These are phyloP conservation scores for Batrachochytrium dendrobatidis DNA, from an alignment of 371 early-diverging fungal species.

Conservation along the genomic window DNA sequence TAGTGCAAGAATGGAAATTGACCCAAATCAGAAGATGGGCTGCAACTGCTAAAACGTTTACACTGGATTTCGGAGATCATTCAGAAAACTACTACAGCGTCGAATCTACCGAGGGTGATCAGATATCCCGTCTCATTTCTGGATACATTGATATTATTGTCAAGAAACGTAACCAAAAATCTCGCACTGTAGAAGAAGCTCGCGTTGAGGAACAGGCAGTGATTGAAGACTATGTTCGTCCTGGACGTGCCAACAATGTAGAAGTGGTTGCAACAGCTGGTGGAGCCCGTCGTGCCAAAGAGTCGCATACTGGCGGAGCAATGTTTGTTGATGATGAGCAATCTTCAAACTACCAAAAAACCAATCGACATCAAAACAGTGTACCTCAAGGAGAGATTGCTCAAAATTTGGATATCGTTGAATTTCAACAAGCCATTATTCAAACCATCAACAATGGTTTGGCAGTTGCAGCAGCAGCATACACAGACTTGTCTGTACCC, in stretches of 20 bases:
- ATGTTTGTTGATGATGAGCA: slow-evolving; percentile 10
- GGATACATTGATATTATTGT: slow-evolving; percentile 58
- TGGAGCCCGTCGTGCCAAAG: slow-evolving; percentile 21
- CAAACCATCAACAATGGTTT: slow-evolving; percentile 33
- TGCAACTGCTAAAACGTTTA: slow-evolving; percentile 44
- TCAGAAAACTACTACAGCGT: slow-evolving; percentile 46
- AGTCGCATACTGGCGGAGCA: slow-evolving; percentile 10
- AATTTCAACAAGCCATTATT: slow-evolving; percentile 35
- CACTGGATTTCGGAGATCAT: slow-evolving; percentile 55
- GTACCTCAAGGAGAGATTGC: slow-evolving; percentile 6
- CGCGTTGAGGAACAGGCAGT: slow-evolving; percentile 38
- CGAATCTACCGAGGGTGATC: slow-evolving; percentile 48
- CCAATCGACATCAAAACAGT: background rate
- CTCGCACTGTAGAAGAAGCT: slow-evolving; percentile 29
- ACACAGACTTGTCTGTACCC: slow-evolving; percentile 23
- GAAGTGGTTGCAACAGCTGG: slow-evolving; percentile 13
- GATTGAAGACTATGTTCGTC: slow-evolving; percentile 42
- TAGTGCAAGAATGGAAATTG: slow-evolving; percentile 42
- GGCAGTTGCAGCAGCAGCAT: slow-evolving; percentile 31
- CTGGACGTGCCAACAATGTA: slow-evolving; percentile 33
- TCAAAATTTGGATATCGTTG: slow-evolving; percentile 21
- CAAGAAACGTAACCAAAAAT: slow-evolving; percentile 43
- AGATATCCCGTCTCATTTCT: slow-evolving; percentile 47
- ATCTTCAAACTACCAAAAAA: background rate
- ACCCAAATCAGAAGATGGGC: slow-evolving; percentile 52